Evolutionary conservation across 306 rosid genomes (phyloP), one percentile per base, ranked within the genome.

Genomic region (Prunus kanzakura): DNA sequence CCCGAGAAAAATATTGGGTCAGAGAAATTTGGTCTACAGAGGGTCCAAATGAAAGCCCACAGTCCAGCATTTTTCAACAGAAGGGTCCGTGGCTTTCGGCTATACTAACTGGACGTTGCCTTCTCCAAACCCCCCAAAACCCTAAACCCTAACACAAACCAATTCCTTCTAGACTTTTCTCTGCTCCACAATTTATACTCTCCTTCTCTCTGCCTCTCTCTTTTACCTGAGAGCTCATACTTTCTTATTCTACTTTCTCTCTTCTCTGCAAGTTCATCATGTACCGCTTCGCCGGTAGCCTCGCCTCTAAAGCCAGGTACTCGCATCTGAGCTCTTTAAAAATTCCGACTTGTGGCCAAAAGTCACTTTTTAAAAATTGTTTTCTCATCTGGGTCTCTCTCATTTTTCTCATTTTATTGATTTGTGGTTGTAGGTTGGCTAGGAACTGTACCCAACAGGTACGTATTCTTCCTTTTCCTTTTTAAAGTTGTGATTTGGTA

Each of bases 291-390:
- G 78, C 84, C 77, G 49, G 82, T 30, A 78, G 55, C 82, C 69
- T 84, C 64, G 88, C 84, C 82, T 84, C 83, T 71, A 87, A 84
- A 84, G 81, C 90, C 81, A 76, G 88, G 88, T 84, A 25, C 27
- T 51, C 47, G 10, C 63, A 46, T 4, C 60, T 70, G 18, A 16
- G 25, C 27, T 19, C 45, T 67, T 13, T 54, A 56, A 60, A 58
- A 70, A 45, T 71, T 47, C 52, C 10, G 20, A 23, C 51, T 72
- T 43, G 19, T 7, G 8, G 9, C 47, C 58, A 6, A 27, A 74
- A 47, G 32, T 47, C 30, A 5, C 32, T 55, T 61, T 14, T 60
- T 60, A 69, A 30, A 29, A 35, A 35, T 63, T 27, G 52, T 50
- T 66, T 75, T 51, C 22, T 58, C 54, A 30, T 71, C 23, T 83